Evolutionary conservation across 345 rosid species (phyloP), one percentile per base, ranked within the genome.

Genomic region (Gynandropsis gynandra): DNA sequence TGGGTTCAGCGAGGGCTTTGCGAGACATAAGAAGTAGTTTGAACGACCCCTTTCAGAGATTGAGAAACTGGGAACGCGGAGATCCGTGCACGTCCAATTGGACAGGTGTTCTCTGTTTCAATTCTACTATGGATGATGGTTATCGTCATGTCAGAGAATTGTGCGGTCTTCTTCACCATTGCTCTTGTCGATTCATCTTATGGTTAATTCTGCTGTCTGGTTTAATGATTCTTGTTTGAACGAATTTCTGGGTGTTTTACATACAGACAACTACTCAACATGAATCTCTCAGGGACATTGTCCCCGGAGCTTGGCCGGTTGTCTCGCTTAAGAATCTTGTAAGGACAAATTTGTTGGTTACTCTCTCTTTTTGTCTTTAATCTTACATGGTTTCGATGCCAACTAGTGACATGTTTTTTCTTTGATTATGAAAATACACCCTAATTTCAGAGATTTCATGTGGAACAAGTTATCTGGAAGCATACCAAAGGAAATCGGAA

Each of bases 401-500:
- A 46, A 42, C 8, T 16, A 39, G n/a, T 51, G 33, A 31, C 24
- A 12, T 47, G 47, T 31, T 18, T 42, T 46, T 10, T 39, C 47
- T 29, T 50, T 43, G 52, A 43, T 17, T 24, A 50, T 67, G 44
- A 38, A 37, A 31, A 51, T 4, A 9, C 50, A n/a, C 64, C 42
- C 48, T 47, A 48, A 61, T 70, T 61, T 27, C 51, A 92, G 98
- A 80, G 95, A 85, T 65, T 85, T 92, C 66, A 92, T 92, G 98
- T 92, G 98, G 98, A 92, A 92, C 74, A 52, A 53, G 15, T 63
- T 92, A 12, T 77, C 54, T 38, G 98, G 98, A 37, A 76, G 73
- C 38, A 82, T 92, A 69, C 98, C 98, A 0, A 83, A 79, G 67
- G 96, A 87, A 74, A 84, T 92, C 51, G 96, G 96, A 50, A 75